Conservation (phyloP, 2,329 filamentous ascomycete genomes). For the Penicillium glabrum region DNA sequence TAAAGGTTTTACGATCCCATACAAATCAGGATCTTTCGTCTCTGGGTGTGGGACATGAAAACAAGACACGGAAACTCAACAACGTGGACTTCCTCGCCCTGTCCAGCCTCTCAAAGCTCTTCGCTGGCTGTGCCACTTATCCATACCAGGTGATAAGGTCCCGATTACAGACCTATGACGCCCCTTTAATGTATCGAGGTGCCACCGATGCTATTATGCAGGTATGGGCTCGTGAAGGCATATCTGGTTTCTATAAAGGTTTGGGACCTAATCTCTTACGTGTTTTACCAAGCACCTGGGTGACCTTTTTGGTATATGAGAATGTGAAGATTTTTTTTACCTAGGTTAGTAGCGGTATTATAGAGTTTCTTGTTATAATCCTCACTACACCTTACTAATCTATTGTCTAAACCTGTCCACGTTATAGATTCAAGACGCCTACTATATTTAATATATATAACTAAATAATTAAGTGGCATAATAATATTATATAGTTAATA, state of each 20-base stretch:
- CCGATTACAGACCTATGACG: slow-evolving; percentile 85
- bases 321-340: slow-evolving; percentile 72
- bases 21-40: slow-evolving; percentile 21
- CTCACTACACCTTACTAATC: background rate
- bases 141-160: slow-evolving; percentile 92
- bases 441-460: too few species aligned
- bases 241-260: slow-evolving; percentile 86
- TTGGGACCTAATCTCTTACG: slow-evolving; percentile 84
- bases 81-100: slow-evolving; percentile 79
- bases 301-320: slow-evolving; percentile 96
- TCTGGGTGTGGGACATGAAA: slow-evolving; percentile 19
- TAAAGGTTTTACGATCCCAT: slow-evolving; percentile 62
- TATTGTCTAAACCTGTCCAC: too few species aligned
- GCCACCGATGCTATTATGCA: slow-evolving; percentile 70
- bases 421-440: too few species aligned
- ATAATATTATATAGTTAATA: too few species aligned
- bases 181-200: slow-evolving; percentile 69
- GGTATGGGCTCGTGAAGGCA: slow-evolving; percentile 77
- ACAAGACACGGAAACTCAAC: slow-evolving; percentile 47
- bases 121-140: slow-evolving; percentile 88
- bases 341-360: background rate
- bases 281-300: slow-evolving; percentile 91
- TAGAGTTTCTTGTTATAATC: background rate
- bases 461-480: too few species aligned
- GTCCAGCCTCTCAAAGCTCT: slow-evolving; percentile 78